A percentile compares a stretch with the other conserved stretches of the same genome.
phyloP scores from a whole-genome alignment of 257 asterid genomes.

The Eucommia ulmoides region DNA sequence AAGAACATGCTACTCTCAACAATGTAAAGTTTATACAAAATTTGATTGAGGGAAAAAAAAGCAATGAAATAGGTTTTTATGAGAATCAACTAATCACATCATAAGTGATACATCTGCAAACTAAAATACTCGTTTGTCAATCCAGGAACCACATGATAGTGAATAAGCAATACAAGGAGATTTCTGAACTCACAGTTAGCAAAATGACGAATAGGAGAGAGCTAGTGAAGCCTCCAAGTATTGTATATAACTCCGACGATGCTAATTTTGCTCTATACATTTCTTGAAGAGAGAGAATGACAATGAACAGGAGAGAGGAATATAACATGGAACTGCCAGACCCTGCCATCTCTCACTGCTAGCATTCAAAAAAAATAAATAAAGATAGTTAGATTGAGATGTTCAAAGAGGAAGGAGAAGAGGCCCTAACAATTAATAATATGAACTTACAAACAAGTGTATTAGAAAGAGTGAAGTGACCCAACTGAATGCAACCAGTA shows the following conservation, averaged over 20 bases:
- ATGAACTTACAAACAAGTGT: too few relatives aligned
- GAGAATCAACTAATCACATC: neutral
- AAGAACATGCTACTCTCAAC: too few relatives aligned
- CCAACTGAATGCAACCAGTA: too few relatives aligned
- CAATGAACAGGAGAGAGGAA: constrained; percentile 63
- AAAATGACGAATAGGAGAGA: constrained; percentile 64
- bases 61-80: too few relatives aligned
- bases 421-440: too few relatives aligned
- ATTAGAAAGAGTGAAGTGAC: too few relatives aligned
- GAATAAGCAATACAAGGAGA: constrained; percentile 2
- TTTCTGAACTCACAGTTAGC: constrained; percentile 43
- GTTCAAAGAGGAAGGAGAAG: too few relatives aligned
- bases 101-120: neutral
- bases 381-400: too few relatives aligned
- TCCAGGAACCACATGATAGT: neutral
- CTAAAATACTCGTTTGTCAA: neutral
- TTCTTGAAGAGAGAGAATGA: constrained; percentile 72
- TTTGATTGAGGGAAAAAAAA: too few relatives aligned
- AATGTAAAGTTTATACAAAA: too few relatives aligned
- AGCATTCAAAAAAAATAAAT: too few relatives aligned
- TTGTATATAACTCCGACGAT: constrained; percentile 81
- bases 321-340: constrained; percentile 82
- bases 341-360: too few relatives aligned
- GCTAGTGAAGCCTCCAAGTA: constrained; percentile 90
- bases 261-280: constrained; percentile 68